A percentile compares a stretch with the other conserved stretches of the same genome.
Evolutionary conservation across 169 alveolate genomes (phyloP).

Genomic region (Besnoitia besnoiti): DNA sequence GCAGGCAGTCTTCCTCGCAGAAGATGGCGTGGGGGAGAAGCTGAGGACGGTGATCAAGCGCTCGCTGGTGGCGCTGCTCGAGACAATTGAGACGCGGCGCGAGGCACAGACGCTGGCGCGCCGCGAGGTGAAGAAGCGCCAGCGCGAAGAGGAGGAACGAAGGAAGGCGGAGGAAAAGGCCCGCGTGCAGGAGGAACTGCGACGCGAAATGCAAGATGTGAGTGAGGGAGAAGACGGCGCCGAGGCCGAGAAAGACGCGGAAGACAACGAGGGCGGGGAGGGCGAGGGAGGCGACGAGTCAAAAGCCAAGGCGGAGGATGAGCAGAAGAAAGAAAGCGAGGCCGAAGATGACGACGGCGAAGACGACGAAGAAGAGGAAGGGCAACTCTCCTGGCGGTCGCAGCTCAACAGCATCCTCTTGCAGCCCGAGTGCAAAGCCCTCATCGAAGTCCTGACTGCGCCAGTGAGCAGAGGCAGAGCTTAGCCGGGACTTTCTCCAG

Average conservation of each 20-base stretch:
- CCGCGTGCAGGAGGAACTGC: not conserved
- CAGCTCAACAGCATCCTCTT: conserved; percentile 8
- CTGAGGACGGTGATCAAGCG: not conserved
- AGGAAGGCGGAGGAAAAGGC: not conserved
- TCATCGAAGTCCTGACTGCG: not conserved
- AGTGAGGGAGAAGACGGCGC: too few relatives aligned
- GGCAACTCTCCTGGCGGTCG: not conserved
- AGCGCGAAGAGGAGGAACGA: not conserved
- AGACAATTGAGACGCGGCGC: not conserved
- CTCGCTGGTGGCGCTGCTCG: not conserved
- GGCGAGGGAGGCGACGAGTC: not conserved
- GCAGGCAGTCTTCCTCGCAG: not conserved
- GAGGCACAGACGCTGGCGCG: not conserved
- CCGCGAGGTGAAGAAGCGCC: not conserved
- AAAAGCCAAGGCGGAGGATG: not conserved
- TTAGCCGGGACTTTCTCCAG: not conserved
- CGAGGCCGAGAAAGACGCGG: not conserved
- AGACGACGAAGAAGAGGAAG: not conserved
- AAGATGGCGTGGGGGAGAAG: not conserved
- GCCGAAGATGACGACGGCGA: not conserved
- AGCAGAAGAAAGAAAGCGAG: not conserved
- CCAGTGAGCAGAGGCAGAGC: not conserved
- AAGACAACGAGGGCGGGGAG: too few relatives aligned
- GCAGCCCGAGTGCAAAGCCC: not conserved
- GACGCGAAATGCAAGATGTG: too few relatives aligned